These are phyloP conservation scores for Globisporangium cederbergense DNA, from an alignment of 352 stramenopile genomes.

Conservation along the genomic window DNA sequence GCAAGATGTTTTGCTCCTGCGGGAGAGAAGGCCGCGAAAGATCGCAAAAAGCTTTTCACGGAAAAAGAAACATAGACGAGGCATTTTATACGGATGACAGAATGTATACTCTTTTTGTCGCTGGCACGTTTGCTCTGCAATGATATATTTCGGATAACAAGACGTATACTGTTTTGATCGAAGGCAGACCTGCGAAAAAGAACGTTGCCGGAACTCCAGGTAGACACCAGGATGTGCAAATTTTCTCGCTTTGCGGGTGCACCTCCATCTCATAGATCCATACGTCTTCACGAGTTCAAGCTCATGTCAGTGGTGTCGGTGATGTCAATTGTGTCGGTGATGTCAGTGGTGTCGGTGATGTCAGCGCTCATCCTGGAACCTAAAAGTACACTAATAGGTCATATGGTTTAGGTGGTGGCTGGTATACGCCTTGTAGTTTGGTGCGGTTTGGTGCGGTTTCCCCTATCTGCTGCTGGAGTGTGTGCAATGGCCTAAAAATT, in stretches of 20 bases:
- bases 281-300: too few species aligned
- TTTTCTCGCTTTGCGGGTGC: too few species aligned
- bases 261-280: neutral
- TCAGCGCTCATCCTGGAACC: too few species aligned
- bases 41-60: slow-evolving; percentile 7
- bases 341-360: too few species aligned
- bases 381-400: too few species aligned
- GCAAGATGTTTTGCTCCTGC: neutral
- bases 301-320: too few species aligned
- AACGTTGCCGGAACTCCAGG: neutral
- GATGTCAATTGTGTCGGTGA: too few species aligned
- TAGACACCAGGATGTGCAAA: neutral
- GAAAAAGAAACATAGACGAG: neutral
- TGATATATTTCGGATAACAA: neutral
- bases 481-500: neutral
- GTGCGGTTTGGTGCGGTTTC: neutral
- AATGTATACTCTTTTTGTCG: neutral
- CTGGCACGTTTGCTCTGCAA: too few species aligned
- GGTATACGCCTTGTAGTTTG: neutral
- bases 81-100: neutral
- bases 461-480: neutral
- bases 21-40: slow-evolving; percentile 3
- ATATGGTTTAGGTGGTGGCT: too few species aligned
- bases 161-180: neutral
- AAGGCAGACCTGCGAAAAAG: neutral